phyloP scores from a whole-genome alignment of 768 basidiomycete genomes.

The Tricholoma sp. region DNA sequence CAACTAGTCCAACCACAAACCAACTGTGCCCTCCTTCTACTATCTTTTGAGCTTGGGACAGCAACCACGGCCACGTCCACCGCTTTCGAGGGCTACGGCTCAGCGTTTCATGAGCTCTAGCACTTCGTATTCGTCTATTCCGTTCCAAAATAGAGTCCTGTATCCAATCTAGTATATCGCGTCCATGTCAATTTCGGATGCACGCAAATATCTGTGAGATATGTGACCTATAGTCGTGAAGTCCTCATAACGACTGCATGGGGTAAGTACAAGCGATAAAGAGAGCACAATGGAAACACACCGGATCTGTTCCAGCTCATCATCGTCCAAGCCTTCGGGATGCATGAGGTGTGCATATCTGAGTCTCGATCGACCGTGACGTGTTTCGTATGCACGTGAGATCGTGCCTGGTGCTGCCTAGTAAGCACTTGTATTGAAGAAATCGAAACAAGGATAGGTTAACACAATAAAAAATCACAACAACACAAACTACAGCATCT shows the following conservation, averaged over 20 bases:
- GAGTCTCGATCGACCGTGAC: background rate
- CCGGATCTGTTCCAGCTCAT: constrained; percentile 67
- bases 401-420: too few relatives aligned
- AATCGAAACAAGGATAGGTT: background rate
- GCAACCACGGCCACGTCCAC: constrained; percentile 52
- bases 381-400: background rate
- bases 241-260: constrained; percentile 82
- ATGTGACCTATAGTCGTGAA: constrained; percentile 85
- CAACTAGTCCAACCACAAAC: constrained; percentile 88
- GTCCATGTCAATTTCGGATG: constrained; percentile 2
- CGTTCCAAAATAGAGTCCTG: constrained; percentile 91
- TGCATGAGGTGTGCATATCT: constrained; percentile 28
- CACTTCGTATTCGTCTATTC: constrained; percentile 64
- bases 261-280: background rate
- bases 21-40: constrained; percentile 80
- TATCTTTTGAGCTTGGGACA: constrained; percentile 54
- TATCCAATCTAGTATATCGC: constrained; percentile 75
- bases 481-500: background rate
- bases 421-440: background rate
- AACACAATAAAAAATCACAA: background rate
- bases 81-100: constrained; percentile 44
- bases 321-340: constrained; percentile 51
- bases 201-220: constrained; percentile 13
- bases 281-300: constrained; percentile 19
- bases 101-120: constrained; percentile 35